Evolutionary conservation across 805 yeast species (phyloP).

Genomic region (Teunomyces pallodes): DNA sequence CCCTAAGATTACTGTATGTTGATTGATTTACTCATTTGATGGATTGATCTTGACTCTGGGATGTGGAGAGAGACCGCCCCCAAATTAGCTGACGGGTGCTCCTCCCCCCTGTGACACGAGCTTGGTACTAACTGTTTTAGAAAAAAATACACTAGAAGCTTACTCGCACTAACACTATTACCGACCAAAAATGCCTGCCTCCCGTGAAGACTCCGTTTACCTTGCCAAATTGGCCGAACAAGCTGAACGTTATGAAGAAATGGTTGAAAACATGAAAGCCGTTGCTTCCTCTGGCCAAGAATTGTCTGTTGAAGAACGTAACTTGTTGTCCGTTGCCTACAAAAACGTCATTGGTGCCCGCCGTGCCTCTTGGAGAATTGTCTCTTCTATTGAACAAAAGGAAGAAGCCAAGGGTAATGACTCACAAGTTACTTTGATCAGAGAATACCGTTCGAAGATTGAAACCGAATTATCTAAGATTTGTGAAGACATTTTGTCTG

Average conservation of each 20-base stretch:
- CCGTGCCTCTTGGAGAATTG: constrained; percentile 99
- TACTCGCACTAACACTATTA: constrained; percentile 4
- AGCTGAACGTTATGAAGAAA: constrained; percentile 99
- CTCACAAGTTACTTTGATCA: constrained; percentile 82
- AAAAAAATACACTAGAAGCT: background rate
- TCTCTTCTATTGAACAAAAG: constrained; percentile 95
- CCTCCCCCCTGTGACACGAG: background rate
- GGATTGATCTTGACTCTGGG: background rate
- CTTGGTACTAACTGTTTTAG: constrained; percentile 1
- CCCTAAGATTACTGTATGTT: constrained; percentile 1
- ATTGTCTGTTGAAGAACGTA: constrained; percentile 96
- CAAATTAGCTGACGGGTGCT: background rate
- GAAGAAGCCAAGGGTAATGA: constrained; percentile 96
- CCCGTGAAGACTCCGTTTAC: constrained; percentile 98
- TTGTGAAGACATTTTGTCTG: constrained; percentile 89
- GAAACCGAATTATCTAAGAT: constrained; percentile 90
- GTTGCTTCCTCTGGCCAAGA: constrained; percentile 97
- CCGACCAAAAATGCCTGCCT: constrained; percentile 55
- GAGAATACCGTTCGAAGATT: constrained; percentile 92
- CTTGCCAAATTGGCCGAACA: constrained; percentile 98
- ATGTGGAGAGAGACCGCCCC: background rate
- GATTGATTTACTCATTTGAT: background rate
- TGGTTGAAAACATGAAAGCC: constrained; percentile 97
- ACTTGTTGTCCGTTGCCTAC: constrained; percentile 94
- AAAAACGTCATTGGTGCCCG: constrained; percentile 98